Evolutionary conservation across 2,329 filamentous ascomycete species (phyloP).

Genomic region (Ambrosiella cleistominuta): DNA sequence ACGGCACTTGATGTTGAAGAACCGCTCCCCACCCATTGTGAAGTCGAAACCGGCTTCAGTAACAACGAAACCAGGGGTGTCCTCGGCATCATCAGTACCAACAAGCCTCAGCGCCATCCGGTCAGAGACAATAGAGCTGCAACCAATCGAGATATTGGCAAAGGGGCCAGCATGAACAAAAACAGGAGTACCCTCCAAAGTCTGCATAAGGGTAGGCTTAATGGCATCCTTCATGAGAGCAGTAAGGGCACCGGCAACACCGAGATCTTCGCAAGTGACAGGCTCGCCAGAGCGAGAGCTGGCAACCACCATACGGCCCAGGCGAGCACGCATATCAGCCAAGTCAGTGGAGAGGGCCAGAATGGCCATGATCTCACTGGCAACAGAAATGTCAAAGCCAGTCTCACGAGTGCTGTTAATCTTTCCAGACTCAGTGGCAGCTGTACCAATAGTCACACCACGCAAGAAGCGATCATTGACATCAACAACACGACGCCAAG

Average conservation of each 20-base stretch:
- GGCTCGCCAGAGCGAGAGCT: constrained; percentile 73
- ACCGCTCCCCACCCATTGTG: constrained; percentile 97
- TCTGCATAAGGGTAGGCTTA: constrained; percentile 98
- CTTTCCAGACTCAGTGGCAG: constrained; percentile 58
- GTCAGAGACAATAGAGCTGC: constrained; percentile 87
- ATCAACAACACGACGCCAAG: constrained; percentile 88
- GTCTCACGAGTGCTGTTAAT: constrained; percentile 64
- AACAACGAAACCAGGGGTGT: constrained; percentile 71
- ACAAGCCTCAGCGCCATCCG: constrained; percentile 91
- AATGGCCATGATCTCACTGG: constrained; percentile 96
- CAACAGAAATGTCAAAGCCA: constrained; percentile 94
- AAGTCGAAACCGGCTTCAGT: constrained; percentile 98
- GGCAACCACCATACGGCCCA: constrained; percentile 90
- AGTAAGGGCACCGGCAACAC: constrained; percentile 77
- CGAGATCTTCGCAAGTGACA: constrained; percentile 90
- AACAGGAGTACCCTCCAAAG: constrained; percentile 86
- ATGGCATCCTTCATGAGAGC: constrained; percentile 96
- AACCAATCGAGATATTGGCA: constrained; percentile 95
- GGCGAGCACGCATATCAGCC: constrained; percentile 74
- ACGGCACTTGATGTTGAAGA: constrained; percentile 99
- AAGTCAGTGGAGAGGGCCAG: constrained; percentile 81
- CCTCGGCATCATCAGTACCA: constrained; percentile 78
- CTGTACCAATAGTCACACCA: constrained; percentile 73
- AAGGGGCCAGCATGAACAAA: constrained; percentile 97
- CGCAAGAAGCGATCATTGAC: constrained; percentile 93